Percentiles rank a stretch among this genome's conserved stretches.
Evolutionary conservation across 2,329 filamentous ascomycete species (phyloP).

Genomic region (Calonectria naviculata): DNA sequence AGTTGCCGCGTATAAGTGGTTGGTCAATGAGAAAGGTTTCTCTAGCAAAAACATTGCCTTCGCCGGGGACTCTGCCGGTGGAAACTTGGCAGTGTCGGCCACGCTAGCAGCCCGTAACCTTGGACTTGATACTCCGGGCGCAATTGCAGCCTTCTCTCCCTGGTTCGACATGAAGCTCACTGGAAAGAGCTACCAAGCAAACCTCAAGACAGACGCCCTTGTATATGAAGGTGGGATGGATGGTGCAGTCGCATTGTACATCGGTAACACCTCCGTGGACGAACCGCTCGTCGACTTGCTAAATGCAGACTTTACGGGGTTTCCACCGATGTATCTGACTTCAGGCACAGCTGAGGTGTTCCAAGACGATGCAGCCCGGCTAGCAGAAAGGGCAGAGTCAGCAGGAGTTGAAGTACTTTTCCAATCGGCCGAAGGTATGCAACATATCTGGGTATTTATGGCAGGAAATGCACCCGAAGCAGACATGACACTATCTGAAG

Average conservation of each 20-base stretch:
- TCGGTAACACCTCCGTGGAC: not conserved
- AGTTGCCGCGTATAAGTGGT: not conserved
- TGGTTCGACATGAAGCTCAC: conserved; percentile 1
- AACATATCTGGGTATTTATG: conserved; percentile 7
- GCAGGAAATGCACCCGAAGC: not conserved
- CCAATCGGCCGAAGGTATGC: not conserved
- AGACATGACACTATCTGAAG: not conserved
- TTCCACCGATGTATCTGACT: conserved; percentile 1
- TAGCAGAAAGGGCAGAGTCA: not conserved
- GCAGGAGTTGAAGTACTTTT: not conserved
- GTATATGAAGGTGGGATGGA: not conserved
- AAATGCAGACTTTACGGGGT: not conserved
- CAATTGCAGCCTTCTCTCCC: not conserved
- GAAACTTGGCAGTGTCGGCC: not conserved
- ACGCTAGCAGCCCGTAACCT: not conserved
- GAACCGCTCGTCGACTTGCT: not conserved
- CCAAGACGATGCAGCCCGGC: not conserved
- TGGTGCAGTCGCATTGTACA: not conserved
- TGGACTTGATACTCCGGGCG: not conserved
- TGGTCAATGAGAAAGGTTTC: not conserved
- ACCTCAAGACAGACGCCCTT: not conserved
- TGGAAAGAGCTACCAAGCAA: not conserved
- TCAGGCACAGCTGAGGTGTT: not conserved
- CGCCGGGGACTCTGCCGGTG: conserved; percentile 4
- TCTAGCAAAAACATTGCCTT: not conserved